These are phyloP conservation scores for Phyllosticta paracitricarpa DNA, from an alignment of 2,329 filamentous ascomycete species.

Conservation along the genomic window DNA sequence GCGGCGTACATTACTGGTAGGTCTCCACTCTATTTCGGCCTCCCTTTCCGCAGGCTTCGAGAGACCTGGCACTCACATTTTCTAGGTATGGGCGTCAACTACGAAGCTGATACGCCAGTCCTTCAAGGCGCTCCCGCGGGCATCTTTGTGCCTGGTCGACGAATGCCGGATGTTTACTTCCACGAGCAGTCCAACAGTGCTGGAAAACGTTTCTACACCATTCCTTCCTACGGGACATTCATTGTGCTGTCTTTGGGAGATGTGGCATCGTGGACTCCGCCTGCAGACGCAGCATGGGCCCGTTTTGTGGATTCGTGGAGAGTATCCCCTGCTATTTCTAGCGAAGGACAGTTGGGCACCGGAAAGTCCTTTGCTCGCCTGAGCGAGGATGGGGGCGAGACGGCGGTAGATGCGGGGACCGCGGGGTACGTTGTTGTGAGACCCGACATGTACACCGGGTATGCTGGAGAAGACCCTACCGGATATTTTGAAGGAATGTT, in stretches of 20 bases:
- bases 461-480: conserved; percentile 1
- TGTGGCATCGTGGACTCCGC: background rate
- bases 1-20: conserved; percentile 40
- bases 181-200: background rate
- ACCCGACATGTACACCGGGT: conserved; percentile 8
- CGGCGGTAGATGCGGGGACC: background rate
- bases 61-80: background rate
- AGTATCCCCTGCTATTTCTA: background rate
- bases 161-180: conserved; percentile 7
- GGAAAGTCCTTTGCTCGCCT: background rate
- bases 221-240: conserved; percentile 7
- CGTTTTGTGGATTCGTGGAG: conserved; percentile 7
- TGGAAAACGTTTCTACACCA: background rate
- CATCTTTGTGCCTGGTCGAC: conserved; percentile 7
- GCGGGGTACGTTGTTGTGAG: conserved; percentile 1
- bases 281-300: conserved; percentile 1
- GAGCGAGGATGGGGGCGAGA: conserved; percentile 2
- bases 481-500: conserved; percentile 7
- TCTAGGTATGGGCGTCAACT: conserved; percentile 31
- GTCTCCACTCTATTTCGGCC: background rate
- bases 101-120: conserved; percentile 17
- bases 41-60: background rate
- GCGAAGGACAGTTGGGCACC: background rate
- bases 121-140: conserved; percentile 4
- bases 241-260: conserved; percentile 3